phyloP scores from a whole-genome alignment of 1,284 basidiomycete genomes.

The Coniferiporia weirii region DNA sequence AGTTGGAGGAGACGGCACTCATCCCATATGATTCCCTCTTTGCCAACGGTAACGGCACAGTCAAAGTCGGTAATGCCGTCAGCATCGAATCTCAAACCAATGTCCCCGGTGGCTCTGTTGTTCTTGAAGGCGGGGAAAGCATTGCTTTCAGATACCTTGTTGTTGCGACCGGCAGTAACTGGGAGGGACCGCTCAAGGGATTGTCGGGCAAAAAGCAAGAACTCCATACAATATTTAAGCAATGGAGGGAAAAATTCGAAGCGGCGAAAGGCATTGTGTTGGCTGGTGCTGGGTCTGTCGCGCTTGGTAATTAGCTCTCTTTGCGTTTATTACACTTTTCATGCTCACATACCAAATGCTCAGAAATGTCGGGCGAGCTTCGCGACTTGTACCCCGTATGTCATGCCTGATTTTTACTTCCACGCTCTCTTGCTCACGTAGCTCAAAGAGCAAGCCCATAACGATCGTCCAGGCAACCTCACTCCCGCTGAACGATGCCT shows the following conservation, averaged over 20 bases:
- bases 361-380: constrained; percentile 57
- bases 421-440: background rate
- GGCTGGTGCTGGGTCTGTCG: constrained; percentile 60
- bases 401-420: constrained; percentile 9
- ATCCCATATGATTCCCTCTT: constrained; percentile 33
- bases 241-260: constrained; percentile 43
- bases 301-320: constrained; percentile 41
- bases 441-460: constrained; percentile 48
- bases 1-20: constrained; percentile 31
- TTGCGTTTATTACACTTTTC: constrained; percentile 19
- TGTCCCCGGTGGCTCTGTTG: constrained; percentile 38
- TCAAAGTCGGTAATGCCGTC: constrained; percentile 39
- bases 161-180: constrained; percentile 51
- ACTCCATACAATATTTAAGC: constrained; percentile 36
- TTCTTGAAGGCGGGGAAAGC: constrained; percentile 43
- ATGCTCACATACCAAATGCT: constrained; percentile 1
- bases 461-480: constrained; percentile 56
- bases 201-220: constrained; percentile 11
- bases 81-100: constrained; percentile 37
- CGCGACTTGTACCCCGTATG: constrained; percentile 46
- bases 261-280: constrained; percentile 47
- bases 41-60: constrained; percentile 39
- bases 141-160: constrained; percentile 38
- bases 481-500: constrained; percentile 50
- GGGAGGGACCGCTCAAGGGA: constrained; percentile 40